Conservation (phyloP, 1,139 yeast species). For the Schizosaccharomyces versatilis region DNA sequence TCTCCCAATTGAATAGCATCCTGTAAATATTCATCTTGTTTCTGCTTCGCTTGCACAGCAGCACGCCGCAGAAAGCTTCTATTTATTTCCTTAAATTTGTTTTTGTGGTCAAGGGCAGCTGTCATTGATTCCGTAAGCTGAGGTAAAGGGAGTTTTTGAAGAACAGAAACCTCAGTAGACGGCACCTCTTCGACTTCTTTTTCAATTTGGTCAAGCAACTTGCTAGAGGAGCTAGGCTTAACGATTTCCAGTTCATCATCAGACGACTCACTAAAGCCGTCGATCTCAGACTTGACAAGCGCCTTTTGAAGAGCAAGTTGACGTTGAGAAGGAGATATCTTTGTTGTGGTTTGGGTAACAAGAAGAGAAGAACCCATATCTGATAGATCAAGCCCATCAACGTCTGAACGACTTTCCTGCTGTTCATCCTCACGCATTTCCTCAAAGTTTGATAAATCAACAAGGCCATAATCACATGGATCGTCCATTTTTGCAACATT, state of each 20-base stretch:
- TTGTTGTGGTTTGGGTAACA: no score
- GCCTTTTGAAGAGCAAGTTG: no score
- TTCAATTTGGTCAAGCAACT: neutral
- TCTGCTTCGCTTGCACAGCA: constrained; percentile 18
- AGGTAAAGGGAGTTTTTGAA: no score
- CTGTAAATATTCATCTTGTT: constrained; percentile 13
- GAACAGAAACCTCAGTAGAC: no score
- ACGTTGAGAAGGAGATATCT: no score
- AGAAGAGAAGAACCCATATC: no score
- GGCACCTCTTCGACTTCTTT: neutral
- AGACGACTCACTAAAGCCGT: neutral
- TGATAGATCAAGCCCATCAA: no score
- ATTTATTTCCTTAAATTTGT: neutral
- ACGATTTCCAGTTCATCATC: neutral
- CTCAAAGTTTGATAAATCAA: neutral
- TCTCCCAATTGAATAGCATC: no score
- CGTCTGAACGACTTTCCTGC: no score
- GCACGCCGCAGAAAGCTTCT: constrained; percentile 13
- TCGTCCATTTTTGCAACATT: neutral
- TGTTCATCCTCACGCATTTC: neutral
- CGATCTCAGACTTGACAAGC: neutral
- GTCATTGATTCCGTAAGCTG: no score
- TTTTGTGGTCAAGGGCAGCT: neutral
- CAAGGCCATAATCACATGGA: neutral
- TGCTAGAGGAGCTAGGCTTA: neutral